phyloP scores from a whole-genome alignment of 805 yeast species.

The Myxozyma kluyveri region DNA sequence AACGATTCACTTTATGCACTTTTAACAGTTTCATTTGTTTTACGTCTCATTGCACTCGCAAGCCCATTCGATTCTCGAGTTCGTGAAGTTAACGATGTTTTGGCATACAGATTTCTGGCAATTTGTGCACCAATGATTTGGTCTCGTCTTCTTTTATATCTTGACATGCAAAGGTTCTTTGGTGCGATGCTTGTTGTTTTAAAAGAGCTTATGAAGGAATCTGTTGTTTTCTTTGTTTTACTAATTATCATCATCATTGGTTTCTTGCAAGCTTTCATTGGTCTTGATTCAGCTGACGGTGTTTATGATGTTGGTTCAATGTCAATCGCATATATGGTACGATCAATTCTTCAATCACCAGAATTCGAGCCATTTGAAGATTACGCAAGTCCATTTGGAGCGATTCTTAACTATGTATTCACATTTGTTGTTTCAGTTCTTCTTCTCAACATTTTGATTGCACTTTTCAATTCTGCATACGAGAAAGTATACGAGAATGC shows the following conservation, averaged over 20 bases:
- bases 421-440: conserved; percentile 67
- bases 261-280: conserved; percentile 81
- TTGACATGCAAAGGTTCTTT: conserved; percentile 76
- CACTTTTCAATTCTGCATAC: conserved; percentile 81
- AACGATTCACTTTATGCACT: conserved; percentile 67
- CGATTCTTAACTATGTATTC: conserved; percentile 72
- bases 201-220: conserved; percentile 83
- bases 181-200: conserved; percentile 87
- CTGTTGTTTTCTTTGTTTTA: conserved; percentile 75
- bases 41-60: conserved; percentile 49
- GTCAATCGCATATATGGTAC: conserved; percentile 61
- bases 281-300: conserved; percentile 86
- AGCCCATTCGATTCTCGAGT: conserved; percentile 19
- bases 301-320: conserved; percentile 67
- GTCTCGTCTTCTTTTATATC: conserved; percentile 69
- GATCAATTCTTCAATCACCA: conserved; percentile 73
- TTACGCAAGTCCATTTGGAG: conserved; percentile 83
- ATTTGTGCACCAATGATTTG: conserved; percentile 86
- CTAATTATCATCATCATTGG: conserved; percentile 70
- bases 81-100: conserved; percentile 44
- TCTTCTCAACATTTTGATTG: conserved; percentile 77
- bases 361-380: conserved; percentile 64
- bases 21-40: conserved; percentile 50
- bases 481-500: conserved; percentile 78
- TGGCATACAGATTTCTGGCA: conserved; percentile 66